These are phyloP conservation scores for Microcyclospora pomicola DNA, from an alignment of 2,329 filamentous ascomycete species.

Conservation along the genomic window DNA sequence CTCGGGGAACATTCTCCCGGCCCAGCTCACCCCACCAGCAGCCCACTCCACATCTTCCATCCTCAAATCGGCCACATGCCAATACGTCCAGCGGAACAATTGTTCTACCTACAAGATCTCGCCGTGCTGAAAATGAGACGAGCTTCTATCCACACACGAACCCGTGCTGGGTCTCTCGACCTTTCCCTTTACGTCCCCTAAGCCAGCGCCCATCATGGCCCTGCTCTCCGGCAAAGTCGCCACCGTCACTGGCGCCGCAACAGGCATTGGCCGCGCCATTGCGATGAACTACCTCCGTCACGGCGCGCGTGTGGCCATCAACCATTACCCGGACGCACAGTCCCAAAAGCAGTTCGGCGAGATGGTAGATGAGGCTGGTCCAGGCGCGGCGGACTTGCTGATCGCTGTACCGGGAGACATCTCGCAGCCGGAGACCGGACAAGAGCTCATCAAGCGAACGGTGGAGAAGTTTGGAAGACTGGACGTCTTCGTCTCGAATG, in stretches of 20 bases:
- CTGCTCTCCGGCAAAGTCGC: slow-evolving; percentile 62
- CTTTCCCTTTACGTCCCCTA: not conserved
- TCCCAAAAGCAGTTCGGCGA: slow-evolving; percentile 33
- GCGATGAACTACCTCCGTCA: slow-evolving; percentile 64
- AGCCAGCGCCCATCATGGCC: not conserved
- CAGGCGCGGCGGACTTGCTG: slow-evolving; percentile 27
- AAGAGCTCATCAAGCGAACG: slow-evolving; percentile 50
- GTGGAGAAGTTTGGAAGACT: slow-evolving; percentile 44
- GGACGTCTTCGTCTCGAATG: slow-evolving; percentile 71
- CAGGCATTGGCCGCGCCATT: slow-evolving; percentile 77
- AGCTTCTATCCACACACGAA: no score
- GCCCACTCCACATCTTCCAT: no score
- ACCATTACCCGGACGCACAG: slow-evolving; percentile 53
- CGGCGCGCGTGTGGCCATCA: slow-evolving; percentile 66
- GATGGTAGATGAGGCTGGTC: slow-evolving; percentile 30
- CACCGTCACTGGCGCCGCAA: slow-evolving; percentile 76
- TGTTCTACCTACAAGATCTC: no score
- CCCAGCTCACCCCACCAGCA: no score
- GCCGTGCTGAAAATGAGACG: no score
- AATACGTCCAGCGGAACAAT: no score
- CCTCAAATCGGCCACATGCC: no score
- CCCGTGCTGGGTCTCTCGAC: no score
- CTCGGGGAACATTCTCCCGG: no score
- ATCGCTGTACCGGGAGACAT: slow-evolving; percentile 66
- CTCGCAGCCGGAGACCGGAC: slow-evolving; percentile 56